phyloP scores from a whole-genome alignment of 164 flowering plant genomes.

The Brasenia schreberi region DNA sequence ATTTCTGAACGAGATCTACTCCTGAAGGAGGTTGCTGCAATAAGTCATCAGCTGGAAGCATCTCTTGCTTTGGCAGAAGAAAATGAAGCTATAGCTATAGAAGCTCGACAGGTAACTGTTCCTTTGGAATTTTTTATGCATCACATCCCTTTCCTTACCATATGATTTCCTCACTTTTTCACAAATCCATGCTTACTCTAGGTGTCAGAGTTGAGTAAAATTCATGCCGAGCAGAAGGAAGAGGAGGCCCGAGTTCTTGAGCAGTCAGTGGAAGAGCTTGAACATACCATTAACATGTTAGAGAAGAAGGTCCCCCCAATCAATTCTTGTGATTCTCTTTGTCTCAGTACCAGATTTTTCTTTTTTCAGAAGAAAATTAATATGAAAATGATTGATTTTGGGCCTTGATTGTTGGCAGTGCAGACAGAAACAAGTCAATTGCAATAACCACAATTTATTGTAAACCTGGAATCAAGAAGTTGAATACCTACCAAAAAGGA shows the following conservation, averaged over 20 bases:
- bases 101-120: slow-evolving; percentile 65
- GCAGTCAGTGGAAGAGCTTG: slow-evolving; percentile 80
- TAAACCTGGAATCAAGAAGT: not conserved
- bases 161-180: not conserved
- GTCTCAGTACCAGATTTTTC: too few species aligned
- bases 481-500: not conserved
- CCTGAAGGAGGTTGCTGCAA: slow-evolving; percentile 28
- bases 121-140: not conserved
- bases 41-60: slow-evolving; percentile 56
- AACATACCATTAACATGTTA: slow-evolving; percentile 60
- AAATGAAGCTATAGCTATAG: slow-evolving; percentile 75
- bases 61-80: slow-evolving; percentile 68
- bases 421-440: not conserved
- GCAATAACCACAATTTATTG: not conserved
- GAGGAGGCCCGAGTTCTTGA: slow-evolving; percentile 86
- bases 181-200: slow-evolving; percentile 6
- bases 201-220: slow-evolving; percentile 70
- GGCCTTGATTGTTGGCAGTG: too few species aligned
- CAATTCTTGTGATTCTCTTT: too few species aligned
- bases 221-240: slow-evolving; percentile 81
- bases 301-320: slow-evolving; percentile 51
- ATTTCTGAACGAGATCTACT: slow-evolving; percentile 43
- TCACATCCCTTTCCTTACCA: not conserved
- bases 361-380: too few species aligned
- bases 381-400: too few species aligned